These are phyloP conservation scores for Canna indica DNA, from an alignment of 176 grass and related monocot genomes.

Conservation along the genomic window DNA sequence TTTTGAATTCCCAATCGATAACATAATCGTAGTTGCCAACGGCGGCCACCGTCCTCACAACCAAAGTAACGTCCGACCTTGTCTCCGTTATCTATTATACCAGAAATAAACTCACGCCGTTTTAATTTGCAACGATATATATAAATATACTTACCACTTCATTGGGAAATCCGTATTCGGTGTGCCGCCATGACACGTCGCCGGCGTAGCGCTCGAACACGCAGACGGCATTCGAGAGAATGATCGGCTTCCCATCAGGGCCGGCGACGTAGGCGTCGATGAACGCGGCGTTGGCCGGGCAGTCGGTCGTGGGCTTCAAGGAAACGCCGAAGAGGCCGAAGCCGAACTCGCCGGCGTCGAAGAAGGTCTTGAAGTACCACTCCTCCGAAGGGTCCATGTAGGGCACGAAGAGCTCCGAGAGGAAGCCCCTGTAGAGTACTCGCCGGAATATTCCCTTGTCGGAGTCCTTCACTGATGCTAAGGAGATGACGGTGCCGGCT, in stretches of 20 bases:
- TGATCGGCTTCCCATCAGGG: constrained; percentile 39
- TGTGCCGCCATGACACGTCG: constrained; percentile 72
- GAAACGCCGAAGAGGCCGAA: constrained; percentile 40
- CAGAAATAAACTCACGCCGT: too few relatives aligned
- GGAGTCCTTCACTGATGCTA: constrained; percentile 44
- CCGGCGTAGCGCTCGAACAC: constrained; percentile 67
- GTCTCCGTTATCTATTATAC: constrained; percentile 54
- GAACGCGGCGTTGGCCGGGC: constrained; percentile 47
- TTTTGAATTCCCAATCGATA: constrained; percentile 89
- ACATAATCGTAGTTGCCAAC: constrained; percentile 82
- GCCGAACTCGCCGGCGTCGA: constrained; percentile 67
- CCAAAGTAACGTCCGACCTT: constrained; percentile 60
- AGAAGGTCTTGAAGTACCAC: constrained; percentile 77
- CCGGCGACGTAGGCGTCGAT: constrained; percentile 43
- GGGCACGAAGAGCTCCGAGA: constrained; percentile 70
- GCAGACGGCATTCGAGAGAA: constrained; percentile 40
- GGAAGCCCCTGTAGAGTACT: constrained; percentile 63
- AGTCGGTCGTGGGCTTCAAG: constrained; percentile 44
- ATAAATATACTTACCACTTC: constrained; percentile 26
- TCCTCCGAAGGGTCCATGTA: constrained; percentile 83
- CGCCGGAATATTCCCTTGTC: constrained; percentile 26
- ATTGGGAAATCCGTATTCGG: constrained; percentile 42
- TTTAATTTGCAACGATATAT: too few relatives aligned
- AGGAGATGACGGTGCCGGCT: constrained; percentile 56
- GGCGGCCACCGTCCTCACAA: constrained; percentile 61